Evolutionary conservation across 108 stramenopile species (phyloP), one percentile per base, ranked within the genome.

Genomic region (Skeletonema costatum): DNA sequence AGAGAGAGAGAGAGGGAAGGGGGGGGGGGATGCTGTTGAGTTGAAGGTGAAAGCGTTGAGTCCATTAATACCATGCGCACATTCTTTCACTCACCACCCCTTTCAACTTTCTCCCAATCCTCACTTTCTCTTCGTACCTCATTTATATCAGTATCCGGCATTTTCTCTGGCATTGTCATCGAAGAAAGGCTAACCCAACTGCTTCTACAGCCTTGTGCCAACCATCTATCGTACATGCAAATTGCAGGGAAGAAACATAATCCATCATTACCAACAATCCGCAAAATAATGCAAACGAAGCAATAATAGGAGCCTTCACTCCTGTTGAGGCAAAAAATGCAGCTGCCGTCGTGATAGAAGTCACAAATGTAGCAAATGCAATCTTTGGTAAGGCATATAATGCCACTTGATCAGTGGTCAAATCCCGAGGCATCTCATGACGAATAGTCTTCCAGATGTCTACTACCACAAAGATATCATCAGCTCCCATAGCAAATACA

Each of bases 401-500:
- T 10, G 88, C 88, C 51, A 89, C 74, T 50, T 77, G 70, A 21
- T 76, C 83, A n/a, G 74, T 79, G 31, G 67, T 64, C 6, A 46
- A 46, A 12, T 74, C 81, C 11, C 44, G 32, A 21, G 77, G 83
- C 59, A 81, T 42, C 5, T 64, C 63, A 50, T 82, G 66, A 1
- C 88, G 73, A 32, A 77, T 71, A 68, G 85, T 83, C 64, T 85
- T 89, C 85, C 85, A 89, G 44, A 86, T 89, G 68, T 89, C 88
- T 2, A 86, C 75, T 32, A 64, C 73, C 25, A 65, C 64, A 31
- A 65, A 74, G 9, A 66, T 65, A 77, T 89, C 77, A 64, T 86
- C 88, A 13, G 88, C 88, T 6, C 88, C 88, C 32, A 89, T 58
- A 12, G 88, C 88, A 73, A 86, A 86, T 12, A 85, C 70, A 4